Conservation (phyloP, 2,329 filamentous ascomycete genomes). For the Rosellinia necatrix region DNA sequence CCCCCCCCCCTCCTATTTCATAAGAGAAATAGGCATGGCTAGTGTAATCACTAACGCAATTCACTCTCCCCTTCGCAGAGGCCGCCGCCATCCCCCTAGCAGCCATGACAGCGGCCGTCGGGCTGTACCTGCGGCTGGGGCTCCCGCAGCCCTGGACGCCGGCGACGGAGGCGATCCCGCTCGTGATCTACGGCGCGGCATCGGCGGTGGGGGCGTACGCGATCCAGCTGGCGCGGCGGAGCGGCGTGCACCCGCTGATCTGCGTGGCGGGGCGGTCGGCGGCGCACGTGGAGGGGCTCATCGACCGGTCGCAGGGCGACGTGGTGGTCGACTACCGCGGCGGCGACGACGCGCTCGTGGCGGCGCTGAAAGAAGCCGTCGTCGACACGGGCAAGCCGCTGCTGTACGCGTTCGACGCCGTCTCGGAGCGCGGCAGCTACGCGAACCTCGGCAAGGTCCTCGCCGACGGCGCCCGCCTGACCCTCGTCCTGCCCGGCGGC, state of each 20-base stretch:
- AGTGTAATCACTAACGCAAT: too few relatives aligned
- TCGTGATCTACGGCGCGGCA: slow-evolving; percentile 59
- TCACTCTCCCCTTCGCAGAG: too few relatives aligned
- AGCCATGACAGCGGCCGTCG: slow-evolving; percentile 57
- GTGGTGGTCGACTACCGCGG: slow-evolving; percentile 63
- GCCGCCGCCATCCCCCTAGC: slow-evolving; percentile 62
- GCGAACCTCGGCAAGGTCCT: slow-evolving; percentile 52
- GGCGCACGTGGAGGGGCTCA: slow-evolving; percentile 55
- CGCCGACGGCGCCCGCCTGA: slow-evolving; percentile 43
- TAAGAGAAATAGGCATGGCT: too few relatives aligned
- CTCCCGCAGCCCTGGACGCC: slow-evolving; percentile 56
- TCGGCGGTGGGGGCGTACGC: slow-evolving; percentile 63
- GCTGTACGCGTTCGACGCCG: slow-evolving; percentile 61
- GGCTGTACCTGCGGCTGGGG: slow-evolving; percentile 51
- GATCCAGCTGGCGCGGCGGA: slow-evolving; percentile 57
- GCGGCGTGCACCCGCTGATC: slow-evolving; percentile 66
- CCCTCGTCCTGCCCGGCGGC: slow-evolving; percentile 43
- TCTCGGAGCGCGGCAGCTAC: slow-evolving; percentile 56
- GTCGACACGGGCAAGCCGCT: slow-evolving; percentile 31
- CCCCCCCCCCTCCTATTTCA: too few relatives aligned
- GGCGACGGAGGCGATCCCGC: slow-evolving; percentile 39
- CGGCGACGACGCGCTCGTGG: slow-evolving; percentile 57
- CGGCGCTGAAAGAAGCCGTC: slow-evolving; percentile 42
- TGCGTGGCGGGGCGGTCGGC: slow-evolving; percentile 59
- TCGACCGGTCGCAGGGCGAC: slow-evolving; percentile 60